Percentiles rank a stretch among this genome's conserved stretches.
These are phyloP conservation scores for Trichopus zeylanicus DNA, from an alignment of 116 monocot genomes.

Conservation along the genomic window DNA sequence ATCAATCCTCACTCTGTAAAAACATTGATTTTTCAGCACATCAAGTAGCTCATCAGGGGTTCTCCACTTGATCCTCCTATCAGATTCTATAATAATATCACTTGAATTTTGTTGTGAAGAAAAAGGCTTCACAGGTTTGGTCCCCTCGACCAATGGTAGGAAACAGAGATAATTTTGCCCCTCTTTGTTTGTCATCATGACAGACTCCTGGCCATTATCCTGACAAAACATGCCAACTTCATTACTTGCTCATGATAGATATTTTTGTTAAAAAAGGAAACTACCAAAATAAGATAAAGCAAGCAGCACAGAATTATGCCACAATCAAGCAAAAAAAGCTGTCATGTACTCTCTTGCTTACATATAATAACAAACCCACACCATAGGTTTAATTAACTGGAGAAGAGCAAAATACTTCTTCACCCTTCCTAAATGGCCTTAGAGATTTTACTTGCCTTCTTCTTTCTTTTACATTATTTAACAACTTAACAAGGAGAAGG, in stretches of 20 bases:
- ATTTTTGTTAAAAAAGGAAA: neutral
- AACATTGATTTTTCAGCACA: conserved; percentile 63
- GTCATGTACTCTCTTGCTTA: too few species aligned
- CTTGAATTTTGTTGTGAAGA: conserved; percentile 55
- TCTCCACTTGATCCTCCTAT: conserved; percentile 48
- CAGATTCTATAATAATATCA: conserved; percentile 51
- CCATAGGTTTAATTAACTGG: too few species aligned
- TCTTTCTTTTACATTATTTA: too few species aligned
- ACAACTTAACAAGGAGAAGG: too few species aligned
- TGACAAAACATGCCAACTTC: conserved; percentile 22
- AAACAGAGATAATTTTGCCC: conserved; percentile 64
- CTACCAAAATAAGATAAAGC: too few species aligned
- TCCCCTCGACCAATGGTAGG: conserved; percentile 68
- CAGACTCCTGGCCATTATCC: conserved; percentile 62
- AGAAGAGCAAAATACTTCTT: too few species aligned
- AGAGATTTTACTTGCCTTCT: too few species aligned
- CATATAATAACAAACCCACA: too few species aligned
- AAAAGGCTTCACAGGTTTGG: conserved; percentile 36
- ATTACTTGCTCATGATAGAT: neutral
- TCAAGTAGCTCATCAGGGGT: conserved; percentile 89
- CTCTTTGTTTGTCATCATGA: conserved; percentile 63
- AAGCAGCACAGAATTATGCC: too few species aligned
- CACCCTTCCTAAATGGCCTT: too few species aligned
- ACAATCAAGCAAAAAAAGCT: too few species aligned
- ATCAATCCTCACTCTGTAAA: conserved; percentile 49